Conservation (phyloP, 2,329 filamentous ascomycete species). For the Botryotinia calthae region DNA sequence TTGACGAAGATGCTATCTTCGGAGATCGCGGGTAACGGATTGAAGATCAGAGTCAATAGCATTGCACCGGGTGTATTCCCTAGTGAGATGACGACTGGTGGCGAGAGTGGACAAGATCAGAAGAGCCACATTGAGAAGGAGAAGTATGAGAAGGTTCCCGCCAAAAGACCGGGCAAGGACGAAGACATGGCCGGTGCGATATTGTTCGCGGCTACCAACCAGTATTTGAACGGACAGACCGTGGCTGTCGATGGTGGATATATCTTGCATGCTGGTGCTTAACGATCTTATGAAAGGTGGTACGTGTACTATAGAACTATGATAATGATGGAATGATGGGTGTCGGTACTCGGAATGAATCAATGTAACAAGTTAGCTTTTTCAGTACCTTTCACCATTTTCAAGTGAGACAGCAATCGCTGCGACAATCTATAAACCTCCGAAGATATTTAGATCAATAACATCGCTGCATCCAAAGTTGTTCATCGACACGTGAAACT, state of each 20-base stretch:
- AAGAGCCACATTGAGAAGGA: constrained; percentile 54
- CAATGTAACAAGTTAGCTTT: not conserved
- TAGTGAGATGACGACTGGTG: constrained; percentile 53
- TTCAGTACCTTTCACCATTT: not conserved
- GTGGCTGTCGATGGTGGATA: constrained; percentile 55
- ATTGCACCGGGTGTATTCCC: constrained; percentile 58
- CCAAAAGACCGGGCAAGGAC: constrained; percentile 54
- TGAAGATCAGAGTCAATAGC: constrained; percentile 56
- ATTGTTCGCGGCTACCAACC: constrained; percentile 49
- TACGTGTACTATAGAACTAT: not conserved
- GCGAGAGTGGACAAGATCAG: constrained; percentile 48
- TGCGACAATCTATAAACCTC: not conserved
- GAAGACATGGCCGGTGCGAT: constrained; percentile 57
- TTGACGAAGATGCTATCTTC: constrained; percentile 54
- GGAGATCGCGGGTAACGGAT: constrained; percentile 47
- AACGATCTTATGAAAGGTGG: not conserved
- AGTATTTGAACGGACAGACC: constrained; percentile 43
- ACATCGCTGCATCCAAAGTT: not conserved
- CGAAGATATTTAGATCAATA: not conserved
- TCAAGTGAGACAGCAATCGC: not conserved
- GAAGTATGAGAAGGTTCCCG: constrained; percentile 49
- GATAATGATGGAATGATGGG: not conserved
- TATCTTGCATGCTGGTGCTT: constrained; percentile 36
- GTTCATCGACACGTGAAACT: not conserved
- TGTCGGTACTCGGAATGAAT: not conserved